Evolutionary conservation across 2,329 filamentous ascomycete genomes (phyloP).

Genomic region (Cordyceps militaris): DNA sequence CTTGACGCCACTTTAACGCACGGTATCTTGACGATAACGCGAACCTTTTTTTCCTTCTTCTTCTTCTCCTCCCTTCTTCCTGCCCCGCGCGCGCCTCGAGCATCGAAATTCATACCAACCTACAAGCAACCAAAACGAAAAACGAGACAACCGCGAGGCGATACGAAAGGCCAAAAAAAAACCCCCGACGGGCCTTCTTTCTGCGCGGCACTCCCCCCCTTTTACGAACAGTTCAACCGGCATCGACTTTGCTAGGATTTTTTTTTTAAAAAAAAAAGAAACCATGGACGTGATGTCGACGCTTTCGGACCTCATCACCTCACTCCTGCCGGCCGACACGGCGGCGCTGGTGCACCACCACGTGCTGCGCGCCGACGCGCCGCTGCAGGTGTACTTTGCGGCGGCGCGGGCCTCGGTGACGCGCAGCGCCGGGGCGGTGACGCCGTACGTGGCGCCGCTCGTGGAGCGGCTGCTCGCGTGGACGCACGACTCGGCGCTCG

Average conservation of each 20-base stretch:
- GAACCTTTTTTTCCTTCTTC: not conserved
- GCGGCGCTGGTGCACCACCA: conserved; percentile 39
- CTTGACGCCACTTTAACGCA: not conserved
- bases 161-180: too few species aligned
- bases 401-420: conserved; percentile 26
- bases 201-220: too few species aligned
- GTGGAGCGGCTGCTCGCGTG: conserved; percentile 31
- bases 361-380: conserved; percentile 39
- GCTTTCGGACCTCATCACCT: conserved; percentile 27
- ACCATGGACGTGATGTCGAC: conserved; percentile 27
- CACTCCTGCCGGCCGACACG: conserved; percentile 39
- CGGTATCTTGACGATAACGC: not conserved
- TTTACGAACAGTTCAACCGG: not conserved
- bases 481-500: conserved; percentile 29
- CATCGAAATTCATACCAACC: not conserved
- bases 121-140: not conserved
- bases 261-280: not conserved
- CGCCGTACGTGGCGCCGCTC: conserved; percentile 37
- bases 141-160: not conserved
- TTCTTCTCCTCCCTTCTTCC: too few species aligned
- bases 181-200: not conserved
- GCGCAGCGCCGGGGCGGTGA: conserved; percentile 24
- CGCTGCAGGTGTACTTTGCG: conserved; percentile 34
- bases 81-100: not conserved
- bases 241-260: too few species aligned